Evolutionary conservation across 768 basidiomycete genomes (phyloP).

Genomic region (Boletus sp.): DNA sequence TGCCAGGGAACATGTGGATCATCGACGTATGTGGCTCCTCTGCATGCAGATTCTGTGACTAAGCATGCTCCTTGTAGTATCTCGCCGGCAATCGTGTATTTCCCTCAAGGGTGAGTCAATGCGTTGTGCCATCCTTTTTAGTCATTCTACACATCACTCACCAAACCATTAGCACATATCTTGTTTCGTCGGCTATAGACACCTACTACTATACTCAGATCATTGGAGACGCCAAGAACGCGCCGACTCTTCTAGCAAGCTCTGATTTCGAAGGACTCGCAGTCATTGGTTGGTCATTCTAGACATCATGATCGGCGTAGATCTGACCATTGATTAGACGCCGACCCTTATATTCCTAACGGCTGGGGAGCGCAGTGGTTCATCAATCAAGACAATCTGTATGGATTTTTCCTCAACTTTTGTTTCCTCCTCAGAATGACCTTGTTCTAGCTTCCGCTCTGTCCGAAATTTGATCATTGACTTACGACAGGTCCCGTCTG

Average conservation of each 20-base stretch:
- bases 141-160: no score
- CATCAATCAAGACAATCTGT: conserved; percentile 24
- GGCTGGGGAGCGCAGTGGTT: conserved; percentile 36
- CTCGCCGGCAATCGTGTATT: conserved; percentile 71
- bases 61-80: conserved; percentile 2
- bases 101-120: conserved; percentile 58
- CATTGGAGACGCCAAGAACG: conserved; percentile 68
- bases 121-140: background rate
- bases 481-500: conserved; percentile 51
- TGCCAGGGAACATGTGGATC: conserved; percentile 57
- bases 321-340: conserved; percentile 40
- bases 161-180: conserved; percentile 50
- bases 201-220: conserved; percentile 77
- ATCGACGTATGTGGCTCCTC: conserved; percentile 40
- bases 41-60: background rate
- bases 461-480: conserved; percentile 77
- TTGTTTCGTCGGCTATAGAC: conserved; percentile 62
- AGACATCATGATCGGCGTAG: no score
- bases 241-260: conserved; percentile 65
- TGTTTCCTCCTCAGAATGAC: background rate
- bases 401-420: background rate
- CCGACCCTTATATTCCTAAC: conserved; percentile 65
- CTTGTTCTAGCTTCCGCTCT: conserved; percentile 55
- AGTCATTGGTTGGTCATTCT: conserved; percentile 57
- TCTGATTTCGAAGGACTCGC: conserved; percentile 63